Evolutionary conservation across 768 basidiomycete species (phyloP), one percentile per base, ranked within the genome.

Genomic region (Cytidiella melzeri): DNA sequence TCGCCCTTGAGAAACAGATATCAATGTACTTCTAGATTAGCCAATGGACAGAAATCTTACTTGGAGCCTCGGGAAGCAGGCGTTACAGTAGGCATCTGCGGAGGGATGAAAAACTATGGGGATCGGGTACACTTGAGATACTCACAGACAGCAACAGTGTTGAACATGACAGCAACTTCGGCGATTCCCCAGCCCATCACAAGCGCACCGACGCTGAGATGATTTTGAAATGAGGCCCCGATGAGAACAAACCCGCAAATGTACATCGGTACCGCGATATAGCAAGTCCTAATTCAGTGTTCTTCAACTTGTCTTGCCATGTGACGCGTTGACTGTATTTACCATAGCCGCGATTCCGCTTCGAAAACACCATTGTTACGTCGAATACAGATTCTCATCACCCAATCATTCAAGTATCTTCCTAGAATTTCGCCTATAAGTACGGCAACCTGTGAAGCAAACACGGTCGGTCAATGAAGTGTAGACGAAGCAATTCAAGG

Each of bases 161-260:
- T 76, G 49, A 84, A 71, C 71, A 84, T 74, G 48, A 77, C 64
- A 0, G 76, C 69, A 2, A 80, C 65, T 51, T 80, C 70, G 1
- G 80, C 74, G 46, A 84, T 75, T 9, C 78, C 81, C 84, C 84
- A 86, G 13, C 83, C 83, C 64, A 84, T 75, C 45, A 84, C 69
- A 23, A 84, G 58, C 1, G 74, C 79, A 3, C 69, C 77, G n/a
- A 74, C 62, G 26, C 67, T 69, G 0, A 80, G 64, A 50, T 77
- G 76, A 15, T 76, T 73, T 58, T 83, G 70, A 42, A 83, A 63
- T 3, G 74, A 64, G 0, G 73, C 75, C 4, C 82, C 83, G 4
- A 86, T 68, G 1, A 76, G 61, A 34, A 83, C 67, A 56, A 83
- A 83, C 3, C 83, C 83, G 40, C 70, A 74, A 43, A 86, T 67